These are phyloP conservation scores for Conringia planisiliqua DNA, from an alignment of 345 rosid species.

Conservation along the genomic window DNA sequence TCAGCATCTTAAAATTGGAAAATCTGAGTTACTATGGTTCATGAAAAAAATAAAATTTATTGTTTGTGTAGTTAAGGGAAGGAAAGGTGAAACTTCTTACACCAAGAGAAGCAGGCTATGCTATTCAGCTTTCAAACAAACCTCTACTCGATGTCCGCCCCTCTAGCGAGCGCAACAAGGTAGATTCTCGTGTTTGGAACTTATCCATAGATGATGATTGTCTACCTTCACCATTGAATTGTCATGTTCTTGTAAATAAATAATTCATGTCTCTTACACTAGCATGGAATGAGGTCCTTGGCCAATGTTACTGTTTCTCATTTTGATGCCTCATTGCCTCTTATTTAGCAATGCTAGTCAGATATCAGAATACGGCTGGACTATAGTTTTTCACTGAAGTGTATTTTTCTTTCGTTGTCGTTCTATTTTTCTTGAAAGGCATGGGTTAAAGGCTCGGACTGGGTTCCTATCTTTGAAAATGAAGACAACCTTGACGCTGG, in stretches of 20 bases:
- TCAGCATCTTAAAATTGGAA: background rate
- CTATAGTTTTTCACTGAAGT: background rate
- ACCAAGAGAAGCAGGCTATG: constrained; percentile 91
- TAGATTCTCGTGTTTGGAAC: constrained; percentile 10
- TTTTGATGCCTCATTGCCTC: background rate
- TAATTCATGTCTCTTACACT: background rate
- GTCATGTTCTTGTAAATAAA: background rate
- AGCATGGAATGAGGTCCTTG: background rate
- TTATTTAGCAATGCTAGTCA: background rate
- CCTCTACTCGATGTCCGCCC: constrained; percentile 86
- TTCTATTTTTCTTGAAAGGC: constrained; percentile 45
- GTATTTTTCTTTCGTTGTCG: background rate
- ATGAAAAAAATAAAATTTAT: background rate
- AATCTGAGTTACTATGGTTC: background rate
- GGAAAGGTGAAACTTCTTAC: constrained; percentile 78
- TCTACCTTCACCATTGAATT: background rate
- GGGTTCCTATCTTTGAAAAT: constrained; percentile 82
- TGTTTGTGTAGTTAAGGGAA: constrained; percentile 60
- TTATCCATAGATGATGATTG: background rate
- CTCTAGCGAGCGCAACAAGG: constrained; percentile 68
- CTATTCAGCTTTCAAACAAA: constrained; percentile 77
- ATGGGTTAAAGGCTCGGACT: constrained; percentile 80
- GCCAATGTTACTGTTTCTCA: background rate
- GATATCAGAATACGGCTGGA: background rate
- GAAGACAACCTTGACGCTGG: constrained; percentile 57